Evolutionary conservation across 108 stramenopile genomes (phyloP).

Genomic region (Stephanodiscus minutulus): DNA sequence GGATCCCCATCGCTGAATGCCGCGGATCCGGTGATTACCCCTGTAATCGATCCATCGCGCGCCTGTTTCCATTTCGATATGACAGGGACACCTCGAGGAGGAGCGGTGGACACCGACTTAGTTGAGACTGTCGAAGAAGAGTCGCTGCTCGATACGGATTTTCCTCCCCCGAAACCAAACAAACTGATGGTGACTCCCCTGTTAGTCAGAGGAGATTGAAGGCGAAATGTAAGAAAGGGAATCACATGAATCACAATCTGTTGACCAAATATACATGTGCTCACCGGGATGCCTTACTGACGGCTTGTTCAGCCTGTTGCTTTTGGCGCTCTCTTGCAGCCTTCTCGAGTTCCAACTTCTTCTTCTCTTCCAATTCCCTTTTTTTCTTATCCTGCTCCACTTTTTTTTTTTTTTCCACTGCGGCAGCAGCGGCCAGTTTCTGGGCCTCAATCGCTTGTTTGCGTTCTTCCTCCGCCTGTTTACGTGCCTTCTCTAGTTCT

Average conservation of each 20-base stretch:
- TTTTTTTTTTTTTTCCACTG: conserved; percentile 13
- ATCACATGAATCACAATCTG: background rate
- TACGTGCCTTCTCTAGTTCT: conserved; percentile 18
- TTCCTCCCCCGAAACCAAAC: conserved; percentile 37
- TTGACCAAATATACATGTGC: background rate
- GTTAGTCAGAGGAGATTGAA: background rate
- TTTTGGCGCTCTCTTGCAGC: conserved; percentile 7
- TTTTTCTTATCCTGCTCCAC: conserved; percentile 15
- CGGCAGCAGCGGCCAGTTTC: conserved; percentile 18
- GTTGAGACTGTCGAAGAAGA: conserved; percentile 12
- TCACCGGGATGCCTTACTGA: conserved; percentile 22
- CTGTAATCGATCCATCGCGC: conserved; percentile 60
- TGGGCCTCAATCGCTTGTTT: conserved; percentile 24
- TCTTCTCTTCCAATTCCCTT: conserved; percentile 18
- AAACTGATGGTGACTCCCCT: conserved; percentile 38
- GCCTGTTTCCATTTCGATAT: conserved; percentile 60
- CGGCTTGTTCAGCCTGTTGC: conserved; percentile 24
- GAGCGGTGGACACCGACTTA: conserved; percentile 1
- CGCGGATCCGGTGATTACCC: conserved; percentile 38
- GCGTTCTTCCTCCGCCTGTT: conserved; percentile 33
- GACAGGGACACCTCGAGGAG: conserved; percentile 40
- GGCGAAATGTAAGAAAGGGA: background rate
- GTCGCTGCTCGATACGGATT: conserved; percentile 3
- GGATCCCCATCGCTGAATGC: conserved; percentile 49
- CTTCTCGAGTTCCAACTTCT: conserved; percentile 9